Evolutionary conservation across 352 stramenopile species (phyloP).

Genomic region (Phytophthora meadii): DNA sequence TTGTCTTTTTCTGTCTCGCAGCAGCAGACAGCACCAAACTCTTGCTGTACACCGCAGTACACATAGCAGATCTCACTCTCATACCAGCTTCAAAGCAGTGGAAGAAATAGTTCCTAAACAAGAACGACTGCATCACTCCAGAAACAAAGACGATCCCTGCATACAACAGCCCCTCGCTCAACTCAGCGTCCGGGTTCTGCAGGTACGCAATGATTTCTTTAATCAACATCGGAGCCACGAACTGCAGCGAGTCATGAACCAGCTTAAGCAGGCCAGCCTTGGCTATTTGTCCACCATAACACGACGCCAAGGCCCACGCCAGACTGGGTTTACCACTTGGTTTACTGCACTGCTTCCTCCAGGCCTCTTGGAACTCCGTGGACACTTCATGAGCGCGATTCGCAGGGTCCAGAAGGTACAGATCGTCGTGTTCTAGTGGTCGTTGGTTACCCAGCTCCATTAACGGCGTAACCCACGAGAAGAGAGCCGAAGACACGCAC

Average conservation of each 20-base stretch:
- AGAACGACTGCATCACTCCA: constrained; percentile 63
- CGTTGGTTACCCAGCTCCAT: constrained; percentile 77
- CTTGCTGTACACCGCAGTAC: constrained; percentile 61
- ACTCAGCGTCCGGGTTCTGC: constrained; percentile 48
- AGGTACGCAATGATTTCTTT: constrained; percentile 75
- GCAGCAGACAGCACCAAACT: constrained; percentile 77
- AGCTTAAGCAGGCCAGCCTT: constrained; percentile 63
- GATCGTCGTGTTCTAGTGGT: constrained; percentile 68
- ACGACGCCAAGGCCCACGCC: constrained; percentile 44
- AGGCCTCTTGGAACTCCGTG: constrained; percentile 50
- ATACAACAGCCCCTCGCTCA: constrained; percentile 55
- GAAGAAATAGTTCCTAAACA: constrained; percentile 72
- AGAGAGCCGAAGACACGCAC: constrained; percentile 63
- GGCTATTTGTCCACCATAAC: constrained; percentile 58
- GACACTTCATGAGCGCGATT: constrained; percentile 55
- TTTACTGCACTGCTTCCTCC: constrained; percentile 40
- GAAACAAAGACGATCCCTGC: constrained; percentile 57
- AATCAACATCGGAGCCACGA: constrained; percentile 66
- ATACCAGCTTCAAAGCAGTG: constrained; percentile 69
- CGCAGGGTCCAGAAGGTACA: constrained; percentile 69
- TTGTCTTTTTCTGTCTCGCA: constrained; percentile 56
- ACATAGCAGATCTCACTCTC: constrained; percentile 55
- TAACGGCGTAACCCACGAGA: constrained; percentile 80
- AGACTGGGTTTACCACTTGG: constrained; percentile 45
- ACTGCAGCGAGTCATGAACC: constrained; percentile 65